Evolutionary conservation across 352 stramenopile species (phyloP).

Genomic region (Globisporangium splendens): DNA sequence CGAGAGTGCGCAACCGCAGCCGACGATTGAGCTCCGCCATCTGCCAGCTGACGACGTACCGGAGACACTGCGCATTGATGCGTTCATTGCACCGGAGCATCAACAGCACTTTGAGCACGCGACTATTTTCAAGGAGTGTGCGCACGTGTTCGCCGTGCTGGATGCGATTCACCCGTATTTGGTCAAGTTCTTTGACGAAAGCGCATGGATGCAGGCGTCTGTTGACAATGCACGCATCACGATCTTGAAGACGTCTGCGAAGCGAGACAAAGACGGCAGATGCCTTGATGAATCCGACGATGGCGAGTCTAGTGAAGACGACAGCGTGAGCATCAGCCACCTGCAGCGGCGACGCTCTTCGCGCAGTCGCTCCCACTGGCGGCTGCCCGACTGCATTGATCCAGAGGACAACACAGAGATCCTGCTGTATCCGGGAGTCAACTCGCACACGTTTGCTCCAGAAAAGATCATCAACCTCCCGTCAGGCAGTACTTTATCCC

Average conservation of each 20-base stretch:
- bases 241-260: slow-evolving; percentile 33
- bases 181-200: slow-evolving; percentile 38
- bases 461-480: slow-evolving; percentile 63
- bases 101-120: slow-evolving; percentile 46
- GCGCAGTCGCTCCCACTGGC: slow-evolving; percentile 28
- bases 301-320: slow-evolving; percentile 26
- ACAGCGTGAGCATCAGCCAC: slow-evolving; percentile 14
- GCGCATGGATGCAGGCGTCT: slow-evolving; percentile 29
- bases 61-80: slow-evolving; percentile 31
- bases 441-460: slow-evolving; percentile 41
- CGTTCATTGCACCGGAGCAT: slow-evolving; percentile 47
- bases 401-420: slow-evolving; percentile 40
- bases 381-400: slow-evolving; percentile 41
- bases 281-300: slow-evolving; percentile 33
- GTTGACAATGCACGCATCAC: slow-evolving; percentile 34
- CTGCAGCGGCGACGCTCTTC: slow-evolving; percentile 15
- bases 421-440: slow-evolving; percentile 48
- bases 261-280: slow-evolving; percentile 24
- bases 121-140: slow-evolving; percentile 47
- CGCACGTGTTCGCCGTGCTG: slow-evolving; percentile 57
- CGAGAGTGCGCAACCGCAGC: background rate
- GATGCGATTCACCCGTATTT: slow-evolving; percentile 64
- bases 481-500: background rate
- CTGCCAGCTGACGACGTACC: slow-evolving; percentile 30
- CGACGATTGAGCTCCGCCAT: slow-evolving; percentile 24